A percentile compares a stretch with the other conserved stretches of the same genome.
Evolutionary conservation across 129 eudicot species (phyloP).

Genomic region (Flaveria robusta): DNA sequence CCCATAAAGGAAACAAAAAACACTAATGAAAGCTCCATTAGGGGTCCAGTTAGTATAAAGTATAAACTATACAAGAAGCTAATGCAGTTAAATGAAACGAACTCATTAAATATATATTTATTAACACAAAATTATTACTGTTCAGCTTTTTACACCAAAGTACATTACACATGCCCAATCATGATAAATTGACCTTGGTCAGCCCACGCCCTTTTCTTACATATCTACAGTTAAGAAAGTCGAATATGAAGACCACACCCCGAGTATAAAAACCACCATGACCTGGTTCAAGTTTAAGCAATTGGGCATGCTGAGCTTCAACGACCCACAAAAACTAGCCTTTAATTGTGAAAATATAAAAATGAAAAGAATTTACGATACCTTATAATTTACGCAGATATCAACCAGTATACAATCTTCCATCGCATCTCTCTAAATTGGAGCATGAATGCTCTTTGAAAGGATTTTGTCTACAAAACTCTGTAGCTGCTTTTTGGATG

Average conservation of each 20-base stretch:
- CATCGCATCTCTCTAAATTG: conserved; percentile 29
- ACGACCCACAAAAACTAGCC: conserved; percentile 20
- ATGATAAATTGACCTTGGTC: conserved; percentile 26
- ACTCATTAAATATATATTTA: conserved; percentile 26
- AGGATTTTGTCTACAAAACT: conserved; percentile 36
- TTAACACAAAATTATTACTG: conserved; percentile 12
- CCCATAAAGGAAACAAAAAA: not conserved
- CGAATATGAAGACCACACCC: conserved; percentile 18
- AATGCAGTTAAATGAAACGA: conserved; percentile 5
- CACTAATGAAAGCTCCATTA: conserved; percentile 1
- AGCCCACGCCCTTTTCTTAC: conserved; percentile 28
- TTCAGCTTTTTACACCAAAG: conserved; percentile 20
- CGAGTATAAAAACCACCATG: conserved; percentile 22
- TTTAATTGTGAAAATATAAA: not conserved
- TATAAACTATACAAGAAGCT: not conserved
- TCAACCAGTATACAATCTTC: conserved; percentile 21
- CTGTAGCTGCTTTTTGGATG: conserved; percentile 37
- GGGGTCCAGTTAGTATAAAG: not conserved
- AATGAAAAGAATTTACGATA: conserved; percentile 4
- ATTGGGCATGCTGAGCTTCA: not conserved
- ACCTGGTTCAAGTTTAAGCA: not conserved
- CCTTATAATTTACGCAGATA: conserved; percentile 2
- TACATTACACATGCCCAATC: conserved; percentile 35
- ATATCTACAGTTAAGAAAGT: conserved; percentile 43
- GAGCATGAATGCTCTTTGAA: conserved; percentile 16